These are phyloP conservation scores for Pythium volutum DNA, from an alignment of 352 stramenopile genomes.

Conservation along the genomic window DNA sequence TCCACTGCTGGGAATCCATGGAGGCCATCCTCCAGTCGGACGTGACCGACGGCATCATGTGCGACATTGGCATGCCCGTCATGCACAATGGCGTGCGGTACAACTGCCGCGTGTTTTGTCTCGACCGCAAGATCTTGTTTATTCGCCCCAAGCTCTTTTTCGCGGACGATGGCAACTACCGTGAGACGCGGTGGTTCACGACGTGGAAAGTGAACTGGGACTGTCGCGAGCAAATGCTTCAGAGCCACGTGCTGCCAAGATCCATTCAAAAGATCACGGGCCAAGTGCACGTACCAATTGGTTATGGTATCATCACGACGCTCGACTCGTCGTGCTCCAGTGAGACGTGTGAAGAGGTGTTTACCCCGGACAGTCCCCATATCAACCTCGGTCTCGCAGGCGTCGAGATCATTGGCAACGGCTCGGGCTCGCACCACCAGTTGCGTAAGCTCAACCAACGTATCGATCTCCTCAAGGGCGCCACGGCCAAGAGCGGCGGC, in stretches of 20 bases:
- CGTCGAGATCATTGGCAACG: conserved; percentile 98
- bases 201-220: conserved; percentile 67
- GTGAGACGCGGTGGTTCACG: conserved; percentile 94
- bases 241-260: conserved; percentile 76
- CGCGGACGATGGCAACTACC: conserved; percentile 98
- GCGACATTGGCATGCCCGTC: conserved; percentile 98
- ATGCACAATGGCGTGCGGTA: conserved; percentile 95
- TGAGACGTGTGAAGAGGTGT: conserved; percentile 99
- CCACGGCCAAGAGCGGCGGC: conserved; percentile 95
- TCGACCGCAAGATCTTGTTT: conserved; percentile 92
- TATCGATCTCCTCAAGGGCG: conserved; percentile 89
- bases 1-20: conserved; percentile 96
- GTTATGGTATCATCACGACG: conserved; percentile 71
- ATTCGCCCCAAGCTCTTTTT: conserved; percentile 94
- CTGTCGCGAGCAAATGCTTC: conserved; percentile 41
- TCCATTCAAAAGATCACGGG: conserved; percentile 84
- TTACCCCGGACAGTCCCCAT: conserved; percentile 94
- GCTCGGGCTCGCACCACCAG: conserved; percentile 96
- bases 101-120: conserved; percentile 97
- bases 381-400: conserved; percentile 93
- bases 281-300: conserved; percentile 78
- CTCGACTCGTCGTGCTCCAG: conserved; percentile 88
- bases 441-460: conserved; percentile 93
- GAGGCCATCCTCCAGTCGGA: conserved; percentile 81
- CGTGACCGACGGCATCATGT: conserved; percentile 93